Base-by-base conservation (phyloP, 192 early-diverging fungal species). In the Coemansia sp. region DNA sequence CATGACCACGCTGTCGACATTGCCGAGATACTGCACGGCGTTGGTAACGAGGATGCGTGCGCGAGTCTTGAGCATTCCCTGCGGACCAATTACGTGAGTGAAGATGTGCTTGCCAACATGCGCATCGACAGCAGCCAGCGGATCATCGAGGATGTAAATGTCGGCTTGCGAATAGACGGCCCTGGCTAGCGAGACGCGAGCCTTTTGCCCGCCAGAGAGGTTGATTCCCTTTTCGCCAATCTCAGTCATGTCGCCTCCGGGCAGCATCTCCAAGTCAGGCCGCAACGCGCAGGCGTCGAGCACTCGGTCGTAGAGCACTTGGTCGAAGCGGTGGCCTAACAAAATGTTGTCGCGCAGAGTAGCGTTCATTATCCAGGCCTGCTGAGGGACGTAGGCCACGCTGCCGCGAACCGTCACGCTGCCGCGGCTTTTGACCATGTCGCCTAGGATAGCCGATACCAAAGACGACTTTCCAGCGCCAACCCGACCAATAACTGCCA, bases 171-270 rank as follows among this genome's bases (percentile, higher is more conserved):
- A 55, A 60, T 89, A 90, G n/a, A 87, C 81, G 2, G 88, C 88
- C 35, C 91, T 79, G 0, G 90, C 90, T 13, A 89, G 68, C 8
- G 85, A 83, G 11, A 92, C 83, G 33, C 90, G 83, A 6, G 87
- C 84, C 68, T 85, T 87, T 45, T 88, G 86, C 56, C 87, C 87
- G 31, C 87, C 87, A 18, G 81, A 84, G 42, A 89, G 66, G 14
- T 83, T 87, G 45, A 89, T 85, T 12, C 88, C 85, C 77, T 86
- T 86, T 61, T 88, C 86, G 59, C 88, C 85, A 70, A 91, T 86
- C 61, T 85, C 77, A 0, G 87, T 84, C 61, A 73, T 57, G 26
- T 89, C 84, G 16, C 84, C 85, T 12, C 69, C 73, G 6, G 85
- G 84, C 47, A 88, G 83, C 68, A 86, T 66, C 11, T 84, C 80